These are phyloP conservation scores for Knoxia roxburghii DNA, from an alignment of 257 asterid species.

Conservation along the genomic window DNA sequence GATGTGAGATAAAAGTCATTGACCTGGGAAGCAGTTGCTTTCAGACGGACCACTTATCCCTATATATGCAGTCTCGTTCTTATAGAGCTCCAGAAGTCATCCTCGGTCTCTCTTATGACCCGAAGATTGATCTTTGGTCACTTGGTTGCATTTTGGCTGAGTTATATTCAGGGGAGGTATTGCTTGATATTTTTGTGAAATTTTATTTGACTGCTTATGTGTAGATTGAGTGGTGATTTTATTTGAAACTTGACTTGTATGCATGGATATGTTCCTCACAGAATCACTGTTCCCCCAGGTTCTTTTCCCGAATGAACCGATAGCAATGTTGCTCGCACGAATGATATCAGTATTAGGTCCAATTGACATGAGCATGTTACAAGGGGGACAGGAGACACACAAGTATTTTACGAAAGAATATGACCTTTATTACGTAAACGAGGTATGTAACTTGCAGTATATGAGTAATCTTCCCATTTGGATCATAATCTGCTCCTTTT, in stretches of 20 bases:
- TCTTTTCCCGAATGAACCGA: slow-evolving; percentile 79
- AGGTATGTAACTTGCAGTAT: slow-evolving; percentile 42
- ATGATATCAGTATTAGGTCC: slow-evolving; percentile 71
- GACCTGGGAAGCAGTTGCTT: slow-evolving; percentile 99
- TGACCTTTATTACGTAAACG: slow-evolving; percentile 54
- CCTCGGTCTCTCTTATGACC: slow-evolving; percentile 82
- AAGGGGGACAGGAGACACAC: slow-evolving; percentile 60
- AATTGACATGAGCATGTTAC: slow-evolving; percentile 59
- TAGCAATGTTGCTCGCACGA: slow-evolving; percentile 70
- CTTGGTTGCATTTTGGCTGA: slow-evolving; percentile 90
- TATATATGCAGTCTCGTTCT: slow-evolving; percentile 92
- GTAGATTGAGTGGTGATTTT: not conserved
- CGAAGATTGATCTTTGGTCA: slow-evolving; percentile 92
- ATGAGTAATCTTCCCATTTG: not conserved
- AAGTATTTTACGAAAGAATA: slow-evolving; percentile 81
- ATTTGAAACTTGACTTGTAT: not conserved
- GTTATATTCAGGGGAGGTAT: slow-evolving; percentile 84
- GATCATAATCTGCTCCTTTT: not conserved
- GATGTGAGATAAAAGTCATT: slow-evolving; percentile 82
- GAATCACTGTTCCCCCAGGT: slow-evolving; percentile 45
- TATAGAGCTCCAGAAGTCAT: slow-evolving; percentile 98
- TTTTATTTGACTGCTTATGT: not conserved
- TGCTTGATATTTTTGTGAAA: slow-evolving; percentile 1
- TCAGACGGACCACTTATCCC: slow-evolving; percentile 59
- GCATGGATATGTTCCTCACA: not conserved